These are phyloP conservation scores for Nannochloropsis granulata DNA, from an alignment of 108 stramenopile species.

Conservation along the genomic window DNA sequence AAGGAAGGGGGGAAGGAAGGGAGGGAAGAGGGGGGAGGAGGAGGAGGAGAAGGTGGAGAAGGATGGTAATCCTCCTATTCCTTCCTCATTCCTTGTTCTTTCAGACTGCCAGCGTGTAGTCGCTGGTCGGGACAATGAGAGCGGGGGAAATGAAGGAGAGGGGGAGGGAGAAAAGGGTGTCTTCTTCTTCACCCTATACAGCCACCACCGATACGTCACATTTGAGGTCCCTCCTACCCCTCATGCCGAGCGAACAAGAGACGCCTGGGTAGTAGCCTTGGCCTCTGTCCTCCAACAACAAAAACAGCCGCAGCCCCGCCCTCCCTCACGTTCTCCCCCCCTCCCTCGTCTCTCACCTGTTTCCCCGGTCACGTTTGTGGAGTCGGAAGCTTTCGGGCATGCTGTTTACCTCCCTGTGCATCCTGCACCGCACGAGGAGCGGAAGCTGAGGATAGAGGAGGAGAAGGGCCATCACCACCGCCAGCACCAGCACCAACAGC, in stretches of 20 bases:
- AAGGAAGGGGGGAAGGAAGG: neutral
- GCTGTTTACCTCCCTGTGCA: too few relatives aligned
- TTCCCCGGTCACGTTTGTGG: too few relatives aligned
- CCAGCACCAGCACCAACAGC: too few relatives aligned
- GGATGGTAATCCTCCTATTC: neutral
- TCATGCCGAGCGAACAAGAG: neutral
- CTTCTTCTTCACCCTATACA: neutral
- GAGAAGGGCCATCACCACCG: too few relatives aligned
- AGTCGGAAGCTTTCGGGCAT: too few relatives aligned
- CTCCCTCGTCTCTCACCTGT: too few relatives aligned
- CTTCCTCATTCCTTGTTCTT: neutral
- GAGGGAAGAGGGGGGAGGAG: neutral
- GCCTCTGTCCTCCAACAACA: neutral
- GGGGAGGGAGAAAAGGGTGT: neutral
- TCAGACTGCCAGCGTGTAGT: neutral
- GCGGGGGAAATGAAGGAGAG: neutral
- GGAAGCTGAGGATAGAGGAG: too few relatives aligned
- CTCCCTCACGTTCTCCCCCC: too few relatives aligned
- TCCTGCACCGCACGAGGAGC: too few relatives aligned
- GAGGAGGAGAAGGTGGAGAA: neutral
- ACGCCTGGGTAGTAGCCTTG: neutral
- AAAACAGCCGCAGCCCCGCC: neutral
- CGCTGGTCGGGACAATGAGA: neutral
- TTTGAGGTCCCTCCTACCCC: neutral
- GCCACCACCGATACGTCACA: neutral